These are phyloP conservation scores for Brachypodium distachyon DNA, from an alignment of 202 grass and related monocot species.

Conservation along the genomic window DNA sequence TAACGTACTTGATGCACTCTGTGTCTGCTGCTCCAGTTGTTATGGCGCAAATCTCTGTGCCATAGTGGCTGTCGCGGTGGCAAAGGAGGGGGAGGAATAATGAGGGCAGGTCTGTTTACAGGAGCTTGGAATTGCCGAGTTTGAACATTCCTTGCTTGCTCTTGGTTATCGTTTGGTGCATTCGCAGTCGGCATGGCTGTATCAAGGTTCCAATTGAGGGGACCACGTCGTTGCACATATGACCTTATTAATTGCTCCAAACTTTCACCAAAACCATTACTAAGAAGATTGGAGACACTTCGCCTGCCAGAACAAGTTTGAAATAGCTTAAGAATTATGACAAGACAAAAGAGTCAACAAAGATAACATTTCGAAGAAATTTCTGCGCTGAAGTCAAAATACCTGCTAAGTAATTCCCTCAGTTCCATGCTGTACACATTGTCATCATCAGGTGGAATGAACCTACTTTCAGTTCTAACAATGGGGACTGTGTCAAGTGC, in stretches of 20 bases:
- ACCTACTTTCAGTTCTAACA: slow-evolving; percentile 58
- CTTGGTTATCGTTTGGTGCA: slow-evolving; percentile 55
- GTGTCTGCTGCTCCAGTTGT: slow-evolving; percentile 56
- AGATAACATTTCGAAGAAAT: neutral
- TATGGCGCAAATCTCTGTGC: slow-evolving; percentile 61
- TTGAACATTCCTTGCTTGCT: slow-evolving; percentile 51
- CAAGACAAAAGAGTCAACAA: neutral
- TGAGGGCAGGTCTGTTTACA: slow-evolving; percentile 44
- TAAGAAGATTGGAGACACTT: slow-evolving; percentile 99
- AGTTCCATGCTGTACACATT: slow-evolving; percentile 99
- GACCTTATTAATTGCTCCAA: slow-evolving; percentile 93
- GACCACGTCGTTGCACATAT: slow-evolving; percentile 71
- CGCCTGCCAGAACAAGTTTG: slow-evolving; percentile 45
- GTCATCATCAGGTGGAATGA: slow-evolving; percentile 81
- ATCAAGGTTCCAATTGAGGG: slow-evolving; percentile 63
- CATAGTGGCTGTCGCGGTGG: slow-evolving; percentile 73
- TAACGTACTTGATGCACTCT: slow-evolving; percentile 48
- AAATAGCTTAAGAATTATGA: neutral
- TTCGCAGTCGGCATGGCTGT: slow-evolving; percentile 24
- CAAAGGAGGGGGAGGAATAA: slow-evolving; percentile 76
- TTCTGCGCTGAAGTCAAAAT: neutral
- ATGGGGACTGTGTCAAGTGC: slow-evolving; percentile 43
- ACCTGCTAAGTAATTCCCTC: slow-evolving; percentile 94
- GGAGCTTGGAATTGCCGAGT: slow-evolving; percentile 40
- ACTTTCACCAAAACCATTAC: slow-evolving; percentile 95